Percentiles rank a stretch among this genome's conserved stretches.
These are phyloP conservation scores for Metschnikowia koreensis DNA, from an alignment of 805 yeast species.

Conservation along the genomic window DNA sequence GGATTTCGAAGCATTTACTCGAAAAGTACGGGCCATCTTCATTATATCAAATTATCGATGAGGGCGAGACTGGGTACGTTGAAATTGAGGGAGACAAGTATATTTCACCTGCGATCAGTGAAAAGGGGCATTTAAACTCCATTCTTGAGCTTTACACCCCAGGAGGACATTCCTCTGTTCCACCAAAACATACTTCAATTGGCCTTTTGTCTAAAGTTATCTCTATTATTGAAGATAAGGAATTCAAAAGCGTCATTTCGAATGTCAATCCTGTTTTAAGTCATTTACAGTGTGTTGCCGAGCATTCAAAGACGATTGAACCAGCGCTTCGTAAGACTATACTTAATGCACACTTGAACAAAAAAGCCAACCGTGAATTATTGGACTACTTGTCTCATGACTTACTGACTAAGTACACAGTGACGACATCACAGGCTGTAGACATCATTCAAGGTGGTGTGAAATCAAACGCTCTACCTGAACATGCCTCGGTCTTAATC, in stretches of 20 bases:
- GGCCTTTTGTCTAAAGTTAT: conserved; percentile 46
- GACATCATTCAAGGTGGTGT: conserved; percentile 49
- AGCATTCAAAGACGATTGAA: conserved; percentile 37
- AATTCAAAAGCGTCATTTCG: conserved; percentile 37
- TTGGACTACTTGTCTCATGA: conserved; percentile 31
- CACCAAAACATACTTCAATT: conserved; percentile 48
- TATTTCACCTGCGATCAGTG: conserved; percentile 43
- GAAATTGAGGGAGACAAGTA: conserved; percentile 26
- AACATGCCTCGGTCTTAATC: conserved; percentile 41
- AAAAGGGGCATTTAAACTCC: conserved; percentile 47
- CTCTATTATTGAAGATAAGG: conserved; percentile 36
- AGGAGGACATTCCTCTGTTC: conserved; percentile 53
- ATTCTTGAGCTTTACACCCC: conserved; percentile 42
- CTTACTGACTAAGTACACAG: conserved; percentile 31
- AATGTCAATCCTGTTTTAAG: conserved; percentile 44
- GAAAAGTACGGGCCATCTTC: conserved; percentile 43
- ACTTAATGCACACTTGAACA: conserved; percentile 36
- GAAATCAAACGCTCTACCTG: conserved; percentile 53
- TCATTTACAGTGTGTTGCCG: conserved; percentile 47
- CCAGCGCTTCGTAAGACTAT: conserved; percentile 34
- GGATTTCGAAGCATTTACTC: conserved; percentile 34
- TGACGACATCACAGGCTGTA: conserved; percentile 48
- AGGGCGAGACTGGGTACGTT: conserved; percentile 23
- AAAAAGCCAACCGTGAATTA: conserved; percentile 36
- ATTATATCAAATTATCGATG: conserved; percentile 46